Base-by-base conservation (phyloP, 208 protist genomes). In the Leishmania turanica region DNA sequence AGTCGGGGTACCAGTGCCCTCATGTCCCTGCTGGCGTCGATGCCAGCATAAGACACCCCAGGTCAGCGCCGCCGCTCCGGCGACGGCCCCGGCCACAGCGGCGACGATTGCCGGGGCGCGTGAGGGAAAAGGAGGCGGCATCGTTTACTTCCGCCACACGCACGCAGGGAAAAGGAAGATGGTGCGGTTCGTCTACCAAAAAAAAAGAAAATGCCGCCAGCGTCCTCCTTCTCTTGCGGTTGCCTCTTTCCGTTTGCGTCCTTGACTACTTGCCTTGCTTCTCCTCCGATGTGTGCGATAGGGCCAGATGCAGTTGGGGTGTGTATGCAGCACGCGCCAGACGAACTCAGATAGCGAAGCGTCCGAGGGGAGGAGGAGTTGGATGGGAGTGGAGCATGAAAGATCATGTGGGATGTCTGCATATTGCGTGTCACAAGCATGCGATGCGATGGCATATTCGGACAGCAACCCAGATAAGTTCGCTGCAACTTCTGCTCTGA, bases 11-110 rank as follows among this genome's bases (percentile, higher is more conserved):
- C 49, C 82, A 3, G 31, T 37, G 53, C 19, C 65, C 13, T n/a
- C 24, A 37, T 68, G 71, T 21, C 51, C 40, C n/a, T 45, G n/a
- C 42, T 31, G 34, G 65, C 58, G 40, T 42, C 73, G 62, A 40
- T 66, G 51, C 45, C 75, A 49, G 15, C 53, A 66, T 11, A 51
- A 65, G 19, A 81, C 53, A 42, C 82, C 73, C 82, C 82, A 85
- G 54, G 71, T 56, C 3, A 85, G 51, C 56, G 51, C 62, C n/a
- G 71, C 47, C 24, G 71, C 71, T 1, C 82, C 77, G 27, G 70
- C 71, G 15, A 81, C 68, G 24, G 71, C 54, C 2, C 62, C 82
- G n/a, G 77, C 77, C 49, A 53, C 69, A 40, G 77, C 77, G 11
- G 54, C 77, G 62, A 64, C 42, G 34, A 81, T 65, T n/a, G 77